Evolutionary conservation across 257 asterid species (phyloP).

Genomic region (Galeopsis tetrahit): DNA sequence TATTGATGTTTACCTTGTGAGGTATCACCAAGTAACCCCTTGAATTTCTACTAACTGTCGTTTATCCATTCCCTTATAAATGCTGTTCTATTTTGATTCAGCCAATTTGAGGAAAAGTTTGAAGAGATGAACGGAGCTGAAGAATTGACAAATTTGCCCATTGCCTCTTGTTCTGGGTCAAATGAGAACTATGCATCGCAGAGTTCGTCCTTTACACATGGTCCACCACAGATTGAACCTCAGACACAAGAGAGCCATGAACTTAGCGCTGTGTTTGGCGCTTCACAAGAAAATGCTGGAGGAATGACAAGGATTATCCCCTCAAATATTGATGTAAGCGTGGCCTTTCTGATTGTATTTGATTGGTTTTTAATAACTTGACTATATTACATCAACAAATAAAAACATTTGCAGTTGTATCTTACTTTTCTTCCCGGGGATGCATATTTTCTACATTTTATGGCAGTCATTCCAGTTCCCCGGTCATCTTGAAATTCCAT

Average conservation of each 20-base stretch:
- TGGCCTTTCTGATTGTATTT: slow-evolving; percentile 13
- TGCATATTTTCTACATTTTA: slow-evolving; percentile 3
- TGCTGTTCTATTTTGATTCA: slow-evolving; percentile 32
- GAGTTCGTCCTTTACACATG: slow-evolving; percentile 40
- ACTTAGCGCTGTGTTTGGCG: slow-evolving; percentile 44
- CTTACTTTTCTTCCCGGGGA: not conserved
- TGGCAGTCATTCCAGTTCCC: not conserved
- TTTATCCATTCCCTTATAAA: slow-evolving; percentile 14
- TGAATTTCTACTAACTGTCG: slow-evolving; percentile 24
- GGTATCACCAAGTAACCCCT: slow-evolving; percentile 47
- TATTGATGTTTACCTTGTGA: slow-evolving; percentile 93
- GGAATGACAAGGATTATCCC: slow-evolving; percentile 88
- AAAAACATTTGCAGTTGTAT: not conserved
- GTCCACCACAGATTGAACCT: slow-evolving; percentile 44
- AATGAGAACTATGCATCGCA: slow-evolving; percentile 54
- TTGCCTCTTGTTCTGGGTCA: slow-evolving; percentile 68
- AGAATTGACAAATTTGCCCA: slow-evolving; percentile 52
- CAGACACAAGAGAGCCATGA: slow-evolving; percentile 53
- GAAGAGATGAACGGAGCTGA: slow-evolving; percentile 76
- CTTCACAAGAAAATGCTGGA: slow-evolving; percentile 64
- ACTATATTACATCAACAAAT: slow-evolving; percentile 5
- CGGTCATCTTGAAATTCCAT: not conserved
- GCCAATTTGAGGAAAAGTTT: slow-evolving; percentile 96
- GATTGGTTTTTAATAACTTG: not conserved
- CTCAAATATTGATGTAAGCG: slow-evolving; percentile 76